Percentiles rank a stretch among this genome's conserved stretches.
Conservation (phyloP, 768 basidiomycete species). For the Melanogaster broomeanus region DNA sequence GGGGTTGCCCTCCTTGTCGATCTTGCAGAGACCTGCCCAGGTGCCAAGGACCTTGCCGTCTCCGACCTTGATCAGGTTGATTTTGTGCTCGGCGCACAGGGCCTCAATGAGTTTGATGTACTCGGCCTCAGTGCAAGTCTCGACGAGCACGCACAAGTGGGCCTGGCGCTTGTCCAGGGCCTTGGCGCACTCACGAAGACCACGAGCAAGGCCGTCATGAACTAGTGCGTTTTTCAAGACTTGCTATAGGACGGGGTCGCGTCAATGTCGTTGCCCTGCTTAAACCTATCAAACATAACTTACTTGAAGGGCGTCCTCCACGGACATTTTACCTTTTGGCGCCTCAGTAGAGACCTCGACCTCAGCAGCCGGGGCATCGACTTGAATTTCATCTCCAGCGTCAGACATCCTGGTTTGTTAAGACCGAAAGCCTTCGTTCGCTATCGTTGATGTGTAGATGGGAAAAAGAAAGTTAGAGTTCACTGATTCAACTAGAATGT, state of each 20-base stretch:
- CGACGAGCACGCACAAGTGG: conserved; percentile 97
- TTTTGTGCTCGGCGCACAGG: conserved; percentile 98
- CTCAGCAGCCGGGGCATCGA: conserved; percentile 62
- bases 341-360: conserved; percentile 87
- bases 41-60: conserved; percentile 97
- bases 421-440: conserved; percentile 73
- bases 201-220: conserved; percentile 97
- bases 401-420: conserved; percentile 76
- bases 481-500: conserved; percentile 24
- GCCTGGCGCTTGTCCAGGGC: conserved; percentile 98
- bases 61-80: conserved; percentile 98
- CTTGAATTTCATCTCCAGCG: conserved; percentile 94
- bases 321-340: conserved; percentile 92
- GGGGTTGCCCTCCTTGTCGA: conserved; percentile 98
- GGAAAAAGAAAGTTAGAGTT: conserved; percentile 63
- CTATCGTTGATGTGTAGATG: conserved; percentile 95
- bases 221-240: conserved; percentile 98
- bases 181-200: conserved; percentile 97
- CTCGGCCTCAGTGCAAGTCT: conserved; percentile 98
- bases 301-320: conserved; percentile 93
- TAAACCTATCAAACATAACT: conserved; percentile 8
- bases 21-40: conserved; percentile 99
- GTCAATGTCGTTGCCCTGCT: neutral
- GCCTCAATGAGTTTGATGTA: conserved; percentile 99
- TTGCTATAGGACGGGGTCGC: conserved; percentile 57